These are phyloP conservation scores for Drosera spatulata DNA, from an alignment of 179 eudicot genomes.

Conservation along the genomic window DNA sequence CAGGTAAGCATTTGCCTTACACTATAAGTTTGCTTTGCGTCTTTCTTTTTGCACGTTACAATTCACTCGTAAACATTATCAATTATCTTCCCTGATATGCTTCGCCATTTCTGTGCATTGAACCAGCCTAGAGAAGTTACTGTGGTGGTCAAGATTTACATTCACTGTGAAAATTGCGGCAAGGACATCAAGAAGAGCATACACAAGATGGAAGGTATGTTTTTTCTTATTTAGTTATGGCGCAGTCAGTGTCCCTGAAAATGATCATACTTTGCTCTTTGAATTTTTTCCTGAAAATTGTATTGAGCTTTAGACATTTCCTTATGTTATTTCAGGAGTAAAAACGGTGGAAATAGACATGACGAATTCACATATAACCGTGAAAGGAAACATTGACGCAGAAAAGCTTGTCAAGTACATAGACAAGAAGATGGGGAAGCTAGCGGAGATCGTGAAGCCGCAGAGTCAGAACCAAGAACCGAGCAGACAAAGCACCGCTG, in stretches of 20 bases:
- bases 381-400: conserved; percentile 43
- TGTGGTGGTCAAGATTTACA: conserved; percentile 29
- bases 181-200: conserved; percentile 27
- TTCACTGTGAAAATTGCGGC: conserved; percentile 64
- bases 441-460: conserved; percentile 22
- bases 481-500: conserved; percentile 2
- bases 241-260: background rate
- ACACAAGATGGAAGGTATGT: conserved; percentile 44
- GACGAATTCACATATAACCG: conserved; percentile 25
- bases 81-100: background rate
- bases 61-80: background rate
- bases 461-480: conserved; percentile 8
- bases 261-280: too few relatives aligned
- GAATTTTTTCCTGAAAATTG: background rate
- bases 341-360: conserved; percentile 24
- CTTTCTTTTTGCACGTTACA: background rate
- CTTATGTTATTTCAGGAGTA: conserved; percentile 20
- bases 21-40: background rate
- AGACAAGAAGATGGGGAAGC: conserved; percentile 25
- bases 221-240: background rate
- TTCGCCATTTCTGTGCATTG: background rate
- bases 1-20: conserved; percentile 8
- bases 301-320: background rate
- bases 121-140: conserved; percentile 35
- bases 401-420: conserved; percentile 25